Conservation (phyloP, 306 rosid genomes). For the Vigna radiata region DNA sequence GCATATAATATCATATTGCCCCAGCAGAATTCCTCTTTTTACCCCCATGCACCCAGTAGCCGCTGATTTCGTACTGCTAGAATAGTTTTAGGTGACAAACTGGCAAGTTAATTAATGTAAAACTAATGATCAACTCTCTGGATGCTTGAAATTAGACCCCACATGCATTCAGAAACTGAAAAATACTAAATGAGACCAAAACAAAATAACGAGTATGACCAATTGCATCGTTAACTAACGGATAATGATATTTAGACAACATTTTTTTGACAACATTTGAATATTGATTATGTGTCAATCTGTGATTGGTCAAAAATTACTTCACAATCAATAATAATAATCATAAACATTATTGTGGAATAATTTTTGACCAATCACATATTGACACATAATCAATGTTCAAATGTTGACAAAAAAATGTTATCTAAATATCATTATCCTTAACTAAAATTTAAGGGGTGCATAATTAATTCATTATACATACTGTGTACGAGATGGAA, state of each 20-base stretch:
- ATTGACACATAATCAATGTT: no score
- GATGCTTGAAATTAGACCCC: constrained; percentile 49
- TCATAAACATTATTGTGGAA: no score
- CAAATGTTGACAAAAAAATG: no score
- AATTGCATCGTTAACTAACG: constrained; percentile 20
- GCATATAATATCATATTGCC: constrained; percentile 18
- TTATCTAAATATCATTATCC: no score
- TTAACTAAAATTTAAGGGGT: constrained; percentile 8
- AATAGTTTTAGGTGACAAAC: constrained; percentile 40
- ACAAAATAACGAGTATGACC: not conserved
- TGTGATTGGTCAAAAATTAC: no score
- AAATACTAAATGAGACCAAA: constrained; percentile 38
- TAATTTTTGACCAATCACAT: no score
- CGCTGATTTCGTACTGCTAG: constrained; percentile 29
- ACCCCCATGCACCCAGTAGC: not conserved
- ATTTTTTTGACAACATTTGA: no score
- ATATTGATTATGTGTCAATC: no score
- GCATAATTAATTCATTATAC: constrained; percentile 32
- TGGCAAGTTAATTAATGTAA: constrained; percentile 39
- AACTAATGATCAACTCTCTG: constrained; percentile 33
- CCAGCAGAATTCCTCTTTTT: constrained; percentile 9
- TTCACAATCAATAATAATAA: no score
- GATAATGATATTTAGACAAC: no score
- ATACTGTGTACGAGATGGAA: constrained; percentile 28
- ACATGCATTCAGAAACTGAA: constrained; percentile 31